Base-by-base conservation (phyloP, 2,329 filamentous ascomycete genomes). In the Diplodia seriata region DNA sequence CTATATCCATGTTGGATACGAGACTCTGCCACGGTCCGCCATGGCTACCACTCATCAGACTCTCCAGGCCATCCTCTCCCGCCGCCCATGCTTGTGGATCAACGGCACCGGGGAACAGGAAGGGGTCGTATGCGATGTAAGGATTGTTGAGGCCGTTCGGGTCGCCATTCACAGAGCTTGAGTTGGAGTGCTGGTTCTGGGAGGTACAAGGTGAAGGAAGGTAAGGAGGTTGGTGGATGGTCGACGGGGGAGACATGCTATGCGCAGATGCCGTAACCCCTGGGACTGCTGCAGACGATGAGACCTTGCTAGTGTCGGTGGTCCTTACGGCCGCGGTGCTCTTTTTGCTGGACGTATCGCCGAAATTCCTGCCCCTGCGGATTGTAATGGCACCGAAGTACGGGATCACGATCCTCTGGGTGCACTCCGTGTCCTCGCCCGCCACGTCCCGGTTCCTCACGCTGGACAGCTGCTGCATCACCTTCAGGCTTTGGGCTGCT, bases 341-440 rank as follows among this genome's bases (percentile, higher is more conserved):
- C 40, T 54, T 49, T 40, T 29, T 66, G 29, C 26, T 50, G 20
- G 49, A 29, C 4, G 36, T 18, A 29, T 71, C 59, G 14, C 65
- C 51, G 47, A 68, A 67, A 26, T 67, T 69, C 9, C 75, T 75
- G 18, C 77, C 78, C 23, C 73, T 70, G 26, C 73, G 72, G 55
- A 81, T 75, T 1, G 76, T 75, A 14, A 81, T 78, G n/a, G 79
- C 80, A 38, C 79, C 79, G 53, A 81, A 81, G 71, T 80, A 81
- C 0, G 79, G 79, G 40, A 81, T 80, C 1, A 79, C 76, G 31
- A 80, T 76, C 33, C 54, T 62, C 49, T 69, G 71, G 9, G 55
- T 38, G 57, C 71, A 73, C 2, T 70, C 68, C 26, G 3, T 53
- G 23, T 38, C 65, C 11, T 68, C 36, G 26, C 33, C 53, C 14